Evolutionary conservation across 192 early-diverging fungal genomes (phyloP).

Genomic region (Coemansia sp.): DNA sequence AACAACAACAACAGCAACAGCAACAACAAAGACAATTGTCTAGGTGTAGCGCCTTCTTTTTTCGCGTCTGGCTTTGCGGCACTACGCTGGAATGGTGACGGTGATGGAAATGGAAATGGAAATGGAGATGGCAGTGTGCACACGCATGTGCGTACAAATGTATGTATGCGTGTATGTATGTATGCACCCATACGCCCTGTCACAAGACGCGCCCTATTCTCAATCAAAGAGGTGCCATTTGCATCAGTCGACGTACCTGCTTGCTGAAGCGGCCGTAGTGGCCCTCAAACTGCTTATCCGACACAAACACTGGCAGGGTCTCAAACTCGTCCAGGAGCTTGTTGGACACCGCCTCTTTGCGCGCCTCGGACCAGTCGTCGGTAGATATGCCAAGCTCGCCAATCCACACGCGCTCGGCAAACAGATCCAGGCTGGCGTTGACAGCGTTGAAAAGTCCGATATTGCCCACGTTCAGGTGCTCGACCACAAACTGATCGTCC

Average conservation of each 20-base stretch:
- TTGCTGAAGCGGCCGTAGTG: slow-evolving; percentile 95
- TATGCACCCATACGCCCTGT: slow-evolving; percentile 8
- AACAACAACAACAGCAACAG: no score
- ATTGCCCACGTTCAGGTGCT: slow-evolving; percentile 77
- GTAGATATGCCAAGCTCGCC: slow-evolving; percentile 77
- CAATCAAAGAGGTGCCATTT: not conserved
- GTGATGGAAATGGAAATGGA: no score
- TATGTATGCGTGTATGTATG: not conserved
- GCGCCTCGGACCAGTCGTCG: slow-evolving; percentile 61
- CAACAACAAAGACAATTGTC: no score
- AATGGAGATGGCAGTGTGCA: not conserved
- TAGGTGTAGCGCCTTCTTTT: not conserved
- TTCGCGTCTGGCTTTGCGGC: not conserved
- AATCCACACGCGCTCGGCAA: slow-evolving; percentile 67
- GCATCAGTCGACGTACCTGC: slow-evolving; percentile 57
- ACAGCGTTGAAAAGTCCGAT: slow-evolving; percentile 95
- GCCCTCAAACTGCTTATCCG: slow-evolving; percentile 79
- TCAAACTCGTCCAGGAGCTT: slow-evolving; percentile 63
- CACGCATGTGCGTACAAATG: not conserved
- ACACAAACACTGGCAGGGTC: slow-evolving; percentile 76
- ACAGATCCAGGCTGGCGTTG: slow-evolving; percentile 59
- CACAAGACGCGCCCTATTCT: slow-evolving; percentile 4
- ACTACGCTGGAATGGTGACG: no score
- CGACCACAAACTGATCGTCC: slow-evolving; percentile 61
- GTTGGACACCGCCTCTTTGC: slow-evolving; percentile 57